Conservation (phyloP, 768 basidiomycete species). For the Cystobasidium ongulense region DNA sequence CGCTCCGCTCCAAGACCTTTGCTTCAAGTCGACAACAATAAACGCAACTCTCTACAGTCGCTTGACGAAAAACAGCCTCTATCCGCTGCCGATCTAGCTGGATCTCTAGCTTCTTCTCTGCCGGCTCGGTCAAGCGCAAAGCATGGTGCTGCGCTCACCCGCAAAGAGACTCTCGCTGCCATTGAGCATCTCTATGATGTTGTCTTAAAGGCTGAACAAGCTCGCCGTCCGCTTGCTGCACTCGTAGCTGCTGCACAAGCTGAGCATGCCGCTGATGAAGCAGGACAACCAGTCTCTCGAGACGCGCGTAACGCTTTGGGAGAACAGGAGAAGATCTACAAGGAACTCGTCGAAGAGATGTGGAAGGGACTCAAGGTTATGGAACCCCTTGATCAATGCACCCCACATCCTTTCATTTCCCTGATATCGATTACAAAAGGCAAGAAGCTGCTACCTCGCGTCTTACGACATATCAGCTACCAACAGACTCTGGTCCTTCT, state of each 20-base stretch:
- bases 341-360: constrained; percentile 56
- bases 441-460: constrained; percentile 79
- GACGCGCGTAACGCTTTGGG: background rate
- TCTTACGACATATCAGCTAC: constrained; percentile 70
- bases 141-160: constrained; percentile 68
- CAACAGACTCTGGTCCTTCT: constrained; percentile 75
- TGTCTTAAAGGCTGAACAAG: constrained; percentile 73
- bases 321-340: constrained; percentile 32
- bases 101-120: constrained; percentile 8
- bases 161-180: constrained; percentile 65
- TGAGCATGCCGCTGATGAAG: constrained; percentile 50
- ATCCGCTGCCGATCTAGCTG: constrained; percentile 41
- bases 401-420: constrained; percentile 94
- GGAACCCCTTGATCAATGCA: constrained; percentile 83
- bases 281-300: background rate
- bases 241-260: constrained; percentile 37
- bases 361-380: constrained; percentile 79
- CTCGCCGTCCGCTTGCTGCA: constrained; percentile 68
- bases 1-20: constrained; percentile 95
- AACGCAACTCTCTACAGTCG: constrained; percentile 45
- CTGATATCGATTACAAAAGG: constrained; percentile 81
- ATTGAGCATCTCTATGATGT: constrained; percentile 79
- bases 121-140: constrained; percentile 50
- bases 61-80: constrained; percentile 48
- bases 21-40: constrained; percentile 62